A percentile compares a stretch with the other conserved stretches of the same genome.
These are phyloP conservation scores for Candida odintsovae DNA, from an alignment of 805 yeast genomes.

Conservation along the genomic window DNA sequence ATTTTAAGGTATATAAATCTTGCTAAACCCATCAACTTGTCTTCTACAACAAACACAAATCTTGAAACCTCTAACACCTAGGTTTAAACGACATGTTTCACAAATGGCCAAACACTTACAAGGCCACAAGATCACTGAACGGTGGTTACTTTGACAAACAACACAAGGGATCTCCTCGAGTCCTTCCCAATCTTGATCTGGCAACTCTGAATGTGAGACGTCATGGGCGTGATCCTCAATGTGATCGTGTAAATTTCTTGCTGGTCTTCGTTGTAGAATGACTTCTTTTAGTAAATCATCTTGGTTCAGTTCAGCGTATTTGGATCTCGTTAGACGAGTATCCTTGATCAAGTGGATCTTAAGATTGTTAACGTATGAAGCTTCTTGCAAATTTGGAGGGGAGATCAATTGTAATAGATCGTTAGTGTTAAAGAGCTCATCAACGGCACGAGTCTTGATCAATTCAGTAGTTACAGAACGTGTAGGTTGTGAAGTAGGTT, in stretches of 20 bases:
- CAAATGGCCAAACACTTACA: conserved; percentile 87
- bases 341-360: conserved; percentile 19
- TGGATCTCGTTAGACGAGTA: conserved; percentile 29
- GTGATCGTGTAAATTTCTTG: background rate
- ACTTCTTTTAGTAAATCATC: conserved; percentile 26
- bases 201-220: background rate
- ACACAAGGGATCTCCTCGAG: conserved; percentile 53
- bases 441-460: conserved; percentile 4
- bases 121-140: conserved; percentile 88
- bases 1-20: conserved; percentile 27
- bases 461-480: background rate
- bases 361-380: conserved; percentile 9
- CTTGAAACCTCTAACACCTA: conserved; percentile 65
- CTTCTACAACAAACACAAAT: conserved; percentile 84
- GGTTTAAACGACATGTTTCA: conserved; percentile 70
- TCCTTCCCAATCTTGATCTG: conserved; percentile 3
- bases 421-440: conserved; percentile 17
- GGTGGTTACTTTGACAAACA: conserved; percentile 67
- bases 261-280: conserved; percentile 21
- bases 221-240: background rate
- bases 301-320: conserved; percentile 25
- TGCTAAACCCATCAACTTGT: conserved; percentile 53
- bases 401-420: conserved; percentile 23
- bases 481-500: background rate
- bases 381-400: conserved; percentile 23